Base-by-base conservation (phyloP, 2,329 filamentous ascomycete species). In the Zelopaecilomyces penicillatus region DNA sequence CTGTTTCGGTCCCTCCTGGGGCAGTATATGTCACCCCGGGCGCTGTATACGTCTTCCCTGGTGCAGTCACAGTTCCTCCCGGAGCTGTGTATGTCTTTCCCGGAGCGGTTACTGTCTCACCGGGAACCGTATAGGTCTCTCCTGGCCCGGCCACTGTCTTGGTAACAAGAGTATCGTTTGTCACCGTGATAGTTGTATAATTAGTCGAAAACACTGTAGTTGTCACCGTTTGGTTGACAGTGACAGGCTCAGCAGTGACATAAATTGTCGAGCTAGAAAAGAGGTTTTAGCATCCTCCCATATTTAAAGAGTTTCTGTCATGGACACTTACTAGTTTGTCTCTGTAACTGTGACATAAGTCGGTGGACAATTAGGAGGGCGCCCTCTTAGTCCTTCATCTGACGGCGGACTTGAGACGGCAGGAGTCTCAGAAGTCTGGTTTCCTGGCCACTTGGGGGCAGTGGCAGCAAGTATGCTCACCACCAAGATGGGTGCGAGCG, bases 1-100 rank as follows among this genome's bases (percentile, higher is more conserved):
- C 19, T 19, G 3, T 19, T 19, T 19, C 19, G 19, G 19, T 19
- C 19, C 19, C 19, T 19, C 19, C 19, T 19, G 19, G 19, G 6
- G 29, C 29, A 44, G 31, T 45, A 46, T 39, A 32, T 19, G 19
- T 19, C 19, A 19, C 19, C 19, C 19, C 19, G 19, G 19, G 19
- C 8, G 29, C 29, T 43, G 31, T 45, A 46, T 39, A 32, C n/a
- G 43, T 44, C 33, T 45, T 27, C 10, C 41, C 50, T 5, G 53
- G 50, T 19, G 19, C 19, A 19, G 19, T 19, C 19, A 19, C 19
- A 19, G 19, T 19, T 19, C 19, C 19, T 19, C 29, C 43, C 6
- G 33, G 38, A 10, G 38, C 45, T 6, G 46, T 48, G 10, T 19
- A 19, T 19, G 19, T 19, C 19, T 19, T 19, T 19, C 19, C 19